Percentiles rank a stretch among this genome's conserved stretches.
These are phyloP conservation scores for Cyathus striatus DNA, from an alignment of 768 basidiomycete species.

Conservation along the genomic window DNA sequence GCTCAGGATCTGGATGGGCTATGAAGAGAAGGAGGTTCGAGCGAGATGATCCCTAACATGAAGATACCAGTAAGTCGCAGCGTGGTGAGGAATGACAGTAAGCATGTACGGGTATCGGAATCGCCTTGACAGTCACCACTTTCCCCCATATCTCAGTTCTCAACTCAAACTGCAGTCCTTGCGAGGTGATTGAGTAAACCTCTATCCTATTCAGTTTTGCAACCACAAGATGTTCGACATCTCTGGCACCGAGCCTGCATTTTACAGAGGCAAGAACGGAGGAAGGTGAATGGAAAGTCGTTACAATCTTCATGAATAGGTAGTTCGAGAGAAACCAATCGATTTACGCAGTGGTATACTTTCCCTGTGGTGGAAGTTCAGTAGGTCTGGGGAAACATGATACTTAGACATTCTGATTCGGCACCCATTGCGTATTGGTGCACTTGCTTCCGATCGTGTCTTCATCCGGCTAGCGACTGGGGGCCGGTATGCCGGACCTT, in stretches of 20 bases:
- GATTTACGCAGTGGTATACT: constrained; percentile 5
- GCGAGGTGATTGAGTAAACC: constrained; percentile 57
- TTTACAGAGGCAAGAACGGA: constrained; percentile 67
- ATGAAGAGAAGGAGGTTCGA: constrained; percentile 62
- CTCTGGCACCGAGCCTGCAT: constrained; percentile 52
- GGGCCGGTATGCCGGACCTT: too few relatives aligned
- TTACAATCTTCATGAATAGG: constrained; percentile 49
- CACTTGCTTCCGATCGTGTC: too few relatives aligned
- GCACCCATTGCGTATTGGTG: too few relatives aligned
- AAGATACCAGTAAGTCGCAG: background rate
- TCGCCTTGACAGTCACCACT: constrained; percentile 47
- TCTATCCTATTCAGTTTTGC: constrained; percentile 65
- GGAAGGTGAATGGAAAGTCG: constrained; percentile 74
- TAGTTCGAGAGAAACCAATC: constrained; percentile 1
- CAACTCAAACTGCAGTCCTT: constrained; percentile 58
- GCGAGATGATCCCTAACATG: constrained; percentile 23
- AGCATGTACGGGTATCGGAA: constrained; percentile 47
- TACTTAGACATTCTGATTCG: too few relatives aligned
- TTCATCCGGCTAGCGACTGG: too few relatives aligned
- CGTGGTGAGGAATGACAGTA: background rate
- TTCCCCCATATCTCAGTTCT: constrained; percentile 66
- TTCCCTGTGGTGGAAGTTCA: too few relatives aligned
- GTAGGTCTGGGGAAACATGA: too few relatives aligned
- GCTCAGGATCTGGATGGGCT: constrained; percentile 72
- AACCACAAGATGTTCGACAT: constrained; percentile 61